phyloP scores from a whole-genome alignment of 768 basidiomycete species.

The Trametes cubensis region DNA sequence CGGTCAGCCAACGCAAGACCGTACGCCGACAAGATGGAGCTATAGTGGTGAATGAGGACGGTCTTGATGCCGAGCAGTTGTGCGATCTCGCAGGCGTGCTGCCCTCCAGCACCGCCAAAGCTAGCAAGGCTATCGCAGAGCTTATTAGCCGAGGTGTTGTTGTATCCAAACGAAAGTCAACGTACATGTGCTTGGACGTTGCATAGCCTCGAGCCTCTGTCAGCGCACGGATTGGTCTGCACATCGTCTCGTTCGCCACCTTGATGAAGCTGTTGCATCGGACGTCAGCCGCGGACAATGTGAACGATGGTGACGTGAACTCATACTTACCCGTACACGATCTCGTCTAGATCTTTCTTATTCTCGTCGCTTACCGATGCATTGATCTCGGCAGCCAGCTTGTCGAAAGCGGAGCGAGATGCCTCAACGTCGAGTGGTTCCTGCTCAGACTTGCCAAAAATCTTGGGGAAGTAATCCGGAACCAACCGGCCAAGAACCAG shows the following conservation, averaged over 20 bases:
- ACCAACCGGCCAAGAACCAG: constrained; percentile 85
- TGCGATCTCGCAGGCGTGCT: constrained; percentile 93
- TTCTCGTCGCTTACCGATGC: constrained; percentile 49
- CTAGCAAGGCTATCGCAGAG: constrained; percentile 62
- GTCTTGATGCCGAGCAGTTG: constrained; percentile 82
- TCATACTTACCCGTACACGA: constrained; percentile 73
- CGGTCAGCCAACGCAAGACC: constrained; percentile 90
- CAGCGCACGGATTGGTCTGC: constrained; percentile 85
- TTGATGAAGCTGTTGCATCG: constrained; percentile 75
- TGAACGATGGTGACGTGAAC: neutral
- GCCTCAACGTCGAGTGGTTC: constrained; percentile 82
- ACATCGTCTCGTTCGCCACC: constrained; percentile 97
- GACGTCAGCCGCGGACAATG: neutral
- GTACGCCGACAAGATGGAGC: constrained; percentile 91
- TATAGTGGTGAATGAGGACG: constrained; percentile 87
- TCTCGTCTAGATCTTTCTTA: constrained; percentile 73
- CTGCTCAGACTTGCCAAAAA: constrained; percentile 88
- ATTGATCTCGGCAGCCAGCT: constrained; percentile 72
- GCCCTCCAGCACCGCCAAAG: constrained; percentile 90
- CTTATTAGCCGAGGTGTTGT: neutral
- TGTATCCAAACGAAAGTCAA: constrained; percentile 5
- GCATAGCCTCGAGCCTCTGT: constrained; percentile 90
- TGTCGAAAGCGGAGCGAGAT: constrained; percentile 66
- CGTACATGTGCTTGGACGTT: constrained; percentile 70
- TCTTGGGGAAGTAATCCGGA: constrained; percentile 92